phyloP scores from a whole-genome alignment of 2,329 filamentous ascomycete genomes.

The Grosmannia serpens region DNA sequence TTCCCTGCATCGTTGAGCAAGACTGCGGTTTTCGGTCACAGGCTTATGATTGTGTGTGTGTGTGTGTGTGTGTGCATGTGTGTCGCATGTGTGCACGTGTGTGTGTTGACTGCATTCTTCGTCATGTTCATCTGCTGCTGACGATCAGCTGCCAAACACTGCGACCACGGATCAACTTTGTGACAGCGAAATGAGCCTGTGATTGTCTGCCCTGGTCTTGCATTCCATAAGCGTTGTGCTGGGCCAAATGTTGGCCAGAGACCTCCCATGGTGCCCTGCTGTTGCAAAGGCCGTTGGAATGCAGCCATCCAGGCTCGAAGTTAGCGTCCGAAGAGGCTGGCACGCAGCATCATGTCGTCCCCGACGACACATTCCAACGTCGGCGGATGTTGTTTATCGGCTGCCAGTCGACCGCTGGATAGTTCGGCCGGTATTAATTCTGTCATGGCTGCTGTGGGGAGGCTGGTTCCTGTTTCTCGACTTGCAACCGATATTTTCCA shows the following conservation, averaged over 20 bases:
- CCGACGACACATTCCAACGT: constrained; percentile 17
- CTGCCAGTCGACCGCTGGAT: background rate
- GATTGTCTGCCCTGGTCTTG: background rate
- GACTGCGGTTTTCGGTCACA: background rate
- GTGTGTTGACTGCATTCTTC: background rate
- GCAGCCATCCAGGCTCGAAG: background rate
- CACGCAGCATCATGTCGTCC: constrained; percentile 11
- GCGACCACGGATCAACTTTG: too few species aligned
- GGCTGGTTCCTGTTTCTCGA: constrained; percentile 1
- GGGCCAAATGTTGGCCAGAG: background rate
- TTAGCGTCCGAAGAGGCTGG: constrained; percentile 1
- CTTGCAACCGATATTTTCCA: background rate
- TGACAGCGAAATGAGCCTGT: background rate
- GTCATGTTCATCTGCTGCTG: background rate
- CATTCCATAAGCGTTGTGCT: background rate
- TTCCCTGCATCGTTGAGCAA: background rate
- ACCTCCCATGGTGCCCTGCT: background rate
- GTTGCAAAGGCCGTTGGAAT: background rate
- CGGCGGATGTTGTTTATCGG: background rate
- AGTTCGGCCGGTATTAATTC: background rate
- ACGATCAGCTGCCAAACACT: background rate
- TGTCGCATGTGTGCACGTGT: background rate
- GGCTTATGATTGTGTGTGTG: background rate
- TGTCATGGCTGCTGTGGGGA: background rate
- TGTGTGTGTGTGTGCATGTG: background rate